These are phyloP conservation scores for Neurospora africana DNA, from an alignment of 495 filamentous ascomycete species.

Conservation along the genomic window DNA sequence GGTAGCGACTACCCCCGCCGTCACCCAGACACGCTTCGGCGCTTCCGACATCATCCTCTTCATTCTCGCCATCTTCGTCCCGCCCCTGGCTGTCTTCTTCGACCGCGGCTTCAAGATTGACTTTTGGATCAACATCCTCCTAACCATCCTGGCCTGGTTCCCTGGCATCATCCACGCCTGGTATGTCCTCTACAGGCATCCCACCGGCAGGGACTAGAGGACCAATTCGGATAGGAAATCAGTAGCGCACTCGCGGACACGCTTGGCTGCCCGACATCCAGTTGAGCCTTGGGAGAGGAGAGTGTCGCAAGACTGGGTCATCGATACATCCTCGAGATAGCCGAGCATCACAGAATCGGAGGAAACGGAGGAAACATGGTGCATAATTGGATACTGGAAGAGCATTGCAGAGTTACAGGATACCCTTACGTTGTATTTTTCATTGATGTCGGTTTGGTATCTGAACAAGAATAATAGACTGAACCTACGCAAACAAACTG, in stretches of 20 bases:
- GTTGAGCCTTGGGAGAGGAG: background rate
- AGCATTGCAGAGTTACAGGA: background rate
- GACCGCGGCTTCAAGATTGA: constrained; percentile 77
- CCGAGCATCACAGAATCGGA: background rate
- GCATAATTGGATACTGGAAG: background rate
- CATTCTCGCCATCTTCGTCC: constrained; percentile 65
- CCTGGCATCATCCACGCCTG: constrained; percentile 66
- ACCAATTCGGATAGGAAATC: constrained; percentile 8
- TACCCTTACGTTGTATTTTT: background rate
- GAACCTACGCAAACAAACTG: background rate
- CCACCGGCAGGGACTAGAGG: background rate
- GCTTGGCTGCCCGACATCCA: background rate
- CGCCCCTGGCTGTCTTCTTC: constrained; percentile 85
- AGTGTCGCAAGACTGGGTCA: background rate
- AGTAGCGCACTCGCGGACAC: constrained; percentile 1
- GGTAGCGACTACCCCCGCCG: background rate
- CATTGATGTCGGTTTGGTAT: background rate
- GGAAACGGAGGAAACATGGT: background rate
- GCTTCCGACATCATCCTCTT: constrained; percentile 9
- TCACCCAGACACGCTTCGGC: background rate
- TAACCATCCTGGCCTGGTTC: constrained; percentile 75
- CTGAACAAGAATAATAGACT: background rate
- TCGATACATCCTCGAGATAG: background rate
- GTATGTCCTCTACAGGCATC: constrained; percentile 24
- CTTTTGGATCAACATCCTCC: constrained; percentile 75